Evolutionary conservation across 306 rosid species (phyloP).

Genomic region (Vicia sativa): DNA sequence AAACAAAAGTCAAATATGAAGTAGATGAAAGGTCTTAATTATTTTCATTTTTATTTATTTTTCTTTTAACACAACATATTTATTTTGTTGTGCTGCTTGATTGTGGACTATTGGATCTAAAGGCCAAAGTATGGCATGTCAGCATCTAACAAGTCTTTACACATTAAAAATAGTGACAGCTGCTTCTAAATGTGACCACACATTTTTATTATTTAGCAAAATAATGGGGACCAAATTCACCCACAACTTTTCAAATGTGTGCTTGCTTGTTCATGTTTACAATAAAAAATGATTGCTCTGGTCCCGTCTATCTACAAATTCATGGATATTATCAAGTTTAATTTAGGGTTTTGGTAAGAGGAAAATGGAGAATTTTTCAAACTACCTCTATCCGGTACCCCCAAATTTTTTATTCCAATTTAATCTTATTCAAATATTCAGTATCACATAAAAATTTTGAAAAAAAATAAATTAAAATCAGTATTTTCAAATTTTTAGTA

Average conservation of each 20-base stretch:
- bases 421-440: too few relatives aligned
- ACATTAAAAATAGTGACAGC: conserved; percentile 38
- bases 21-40: conserved; percentile 14
- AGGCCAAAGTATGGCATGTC: conserved; percentile 27
- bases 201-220: conserved; percentile 12
- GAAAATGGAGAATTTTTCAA: too few relatives aligned
- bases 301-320: conserved; percentile 31
- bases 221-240: conserved; percentile 43
- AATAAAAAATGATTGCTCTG: conserved; percentile 38
- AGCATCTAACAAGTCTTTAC: conserved; percentile 32
- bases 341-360: not conserved
- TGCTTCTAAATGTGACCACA: conserved; percentile 11
- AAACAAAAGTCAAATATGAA: conserved; percentile 8
- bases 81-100: conserved; percentile 28
- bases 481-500: too few relatives aligned
- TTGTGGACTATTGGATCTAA: conserved; percentile 43
- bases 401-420: too few relatives aligned
- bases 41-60: conserved; percentile 25
- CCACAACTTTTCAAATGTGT: conserved; percentile 23
- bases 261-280: conserved; percentile 30
- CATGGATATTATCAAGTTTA: conserved; percentile 22
- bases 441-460: too few relatives aligned
- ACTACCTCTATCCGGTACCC: too few relatives aligned
- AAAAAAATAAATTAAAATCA: too few relatives aligned
- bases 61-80: too few relatives aligned